Base-by-base conservation (phyloP, 225 moss, liverwort and hornwort species). In the Antitrichia curtipendula region DNA sequence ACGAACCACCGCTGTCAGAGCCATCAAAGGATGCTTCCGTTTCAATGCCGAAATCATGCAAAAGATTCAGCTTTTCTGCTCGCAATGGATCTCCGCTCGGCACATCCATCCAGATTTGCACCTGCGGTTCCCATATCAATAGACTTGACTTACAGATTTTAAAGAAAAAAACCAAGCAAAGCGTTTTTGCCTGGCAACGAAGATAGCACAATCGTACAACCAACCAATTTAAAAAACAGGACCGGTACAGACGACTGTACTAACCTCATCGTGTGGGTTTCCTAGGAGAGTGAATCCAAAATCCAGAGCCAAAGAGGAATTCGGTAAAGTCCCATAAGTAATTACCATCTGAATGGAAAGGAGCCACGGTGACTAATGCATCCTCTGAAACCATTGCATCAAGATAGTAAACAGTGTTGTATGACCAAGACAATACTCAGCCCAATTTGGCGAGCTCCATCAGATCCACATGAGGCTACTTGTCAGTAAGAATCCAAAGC, bases 31-130 rank as follows among this genome's bases (percentile, higher is more conserved):
- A 85, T 72, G 60, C 31, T n/a, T 91, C 89, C 56, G 92, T 94
- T 87, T 86, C 75, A 75, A 94, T 84, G 82, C 87, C 87, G 23
- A 92, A 86, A 56, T 88, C 61, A 73, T 90, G 92, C 86, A 92
- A 87, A 81, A 93, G 91, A 70, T 90, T 72, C 80, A 93, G 82
- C 73, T 93, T 93, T 63, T 88, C 84, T 56, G 77, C 86, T 86
- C 89, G 90, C 73, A 91, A 79, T 77, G 92, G 88, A 89, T 93
- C 93, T 85, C 69, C 88, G 27, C 71, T 83, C 47, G 89, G 86
- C 34, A 92, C 84, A 81, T 91, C 88, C 92, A 93, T 91, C 93
- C 93, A 93, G 34, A 93, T 88, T 86, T 93, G 89, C 81, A 92
- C 93, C 92, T 93, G 76, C 82, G 62, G 85, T 80, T 63, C 77